Conservation (phyloP, 2,329 filamentous ascomycete genomes). For the Trichophyton benhamiae region DNA sequence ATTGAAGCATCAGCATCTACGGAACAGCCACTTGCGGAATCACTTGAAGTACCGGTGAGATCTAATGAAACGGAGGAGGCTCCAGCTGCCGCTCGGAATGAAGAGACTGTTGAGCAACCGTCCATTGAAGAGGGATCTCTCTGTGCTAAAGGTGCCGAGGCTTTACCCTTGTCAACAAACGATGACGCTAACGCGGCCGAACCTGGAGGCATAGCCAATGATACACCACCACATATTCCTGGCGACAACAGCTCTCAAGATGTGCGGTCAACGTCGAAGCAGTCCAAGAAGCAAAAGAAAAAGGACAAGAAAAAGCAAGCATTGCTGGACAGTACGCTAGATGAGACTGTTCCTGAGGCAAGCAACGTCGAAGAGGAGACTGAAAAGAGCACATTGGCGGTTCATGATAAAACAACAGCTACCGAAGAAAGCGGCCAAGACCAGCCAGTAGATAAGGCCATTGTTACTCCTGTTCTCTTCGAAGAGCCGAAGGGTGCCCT, state of each 20-base stretch:
- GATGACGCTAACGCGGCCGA: constrained; percentile 1
- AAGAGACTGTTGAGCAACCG: not conserved
- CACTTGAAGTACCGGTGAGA: not conserved
- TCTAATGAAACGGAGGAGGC: not conserved
- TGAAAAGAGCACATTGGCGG: not conserved
- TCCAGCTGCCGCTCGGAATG: not conserved
- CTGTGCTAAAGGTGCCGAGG: not conserved
- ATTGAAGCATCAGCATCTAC: not conserved
- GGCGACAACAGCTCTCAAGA: constrained; percentile 3
- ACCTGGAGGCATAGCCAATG: constrained; percentile 5
- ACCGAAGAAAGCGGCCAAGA: not conserved
- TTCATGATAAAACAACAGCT: constrained; percentile 2
- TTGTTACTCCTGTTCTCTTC: not conserved
- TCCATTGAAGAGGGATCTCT: not conserved
- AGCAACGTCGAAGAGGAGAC: not conserved
- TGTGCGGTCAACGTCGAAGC: constrained; percentile 6
- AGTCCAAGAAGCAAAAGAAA: constrained; percentile 15
- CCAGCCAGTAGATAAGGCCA: not conserved
- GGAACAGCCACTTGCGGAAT: not conserved
- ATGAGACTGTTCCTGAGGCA: not conserved
- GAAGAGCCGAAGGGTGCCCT: not conserved
- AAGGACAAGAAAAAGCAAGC: constrained; percentile 14
- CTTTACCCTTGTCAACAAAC: not conserved
- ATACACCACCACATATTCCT: constrained; percentile 6
- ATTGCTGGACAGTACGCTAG: not conserved